Conservation (phyloP, 352 stramenopile genomes). For the Pythium graminicola region DNA sequence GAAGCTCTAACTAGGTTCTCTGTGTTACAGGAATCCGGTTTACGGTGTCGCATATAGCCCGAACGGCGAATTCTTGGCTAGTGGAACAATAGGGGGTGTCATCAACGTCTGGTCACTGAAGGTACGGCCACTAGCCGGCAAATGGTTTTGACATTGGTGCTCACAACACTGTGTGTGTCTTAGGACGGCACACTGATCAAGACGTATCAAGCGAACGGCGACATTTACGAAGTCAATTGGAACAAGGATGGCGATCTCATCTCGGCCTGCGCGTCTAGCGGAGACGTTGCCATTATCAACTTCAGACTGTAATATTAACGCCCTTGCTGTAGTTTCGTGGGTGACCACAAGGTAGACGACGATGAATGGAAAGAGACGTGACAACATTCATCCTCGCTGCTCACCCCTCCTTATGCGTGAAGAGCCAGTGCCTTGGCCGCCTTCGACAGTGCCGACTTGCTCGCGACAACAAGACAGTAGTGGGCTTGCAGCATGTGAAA, state of each 20-base stretch:
- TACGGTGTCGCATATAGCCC: slow-evolving; percentile 86
- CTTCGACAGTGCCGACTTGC: slow-evolving; percentile 10
- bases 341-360: slow-evolving; percentile 3
- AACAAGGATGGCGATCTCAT: slow-evolving; percentile 87
- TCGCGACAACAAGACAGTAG: slow-evolving; percentile 78
- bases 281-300: slow-evolving; percentile 85
- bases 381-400: not conserved
- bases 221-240: slow-evolving; percentile 99
- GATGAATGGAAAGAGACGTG: slow-evolving; percentile 5
- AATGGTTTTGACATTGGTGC: not conserved
- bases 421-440: slow-evolving; percentile 19
- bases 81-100: slow-evolving; percentile 94
- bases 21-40: slow-evolving; percentile 58
- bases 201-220: slow-evolving; percentile 87
- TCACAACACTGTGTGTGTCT: not conserved
- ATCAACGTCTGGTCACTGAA: slow-evolving; percentile 97
- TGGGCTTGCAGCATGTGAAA: slow-evolving; percentile 89
- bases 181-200: slow-evolving; percentile 71
- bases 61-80: slow-evolving; percentile 92
- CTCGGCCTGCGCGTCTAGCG: slow-evolving; percentile 79
- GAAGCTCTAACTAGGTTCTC: slow-evolving; percentile 3
- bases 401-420: slow-evolving; percentile 2
- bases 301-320: slow-evolving; percentile 89
- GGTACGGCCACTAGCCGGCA: slow-evolving; percentile 33
- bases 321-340: slow-evolving; percentile 24